Conservation (phyloP, 2,329 filamentous ascomycete species). For the Beauveria pseudobassiana region DNA sequence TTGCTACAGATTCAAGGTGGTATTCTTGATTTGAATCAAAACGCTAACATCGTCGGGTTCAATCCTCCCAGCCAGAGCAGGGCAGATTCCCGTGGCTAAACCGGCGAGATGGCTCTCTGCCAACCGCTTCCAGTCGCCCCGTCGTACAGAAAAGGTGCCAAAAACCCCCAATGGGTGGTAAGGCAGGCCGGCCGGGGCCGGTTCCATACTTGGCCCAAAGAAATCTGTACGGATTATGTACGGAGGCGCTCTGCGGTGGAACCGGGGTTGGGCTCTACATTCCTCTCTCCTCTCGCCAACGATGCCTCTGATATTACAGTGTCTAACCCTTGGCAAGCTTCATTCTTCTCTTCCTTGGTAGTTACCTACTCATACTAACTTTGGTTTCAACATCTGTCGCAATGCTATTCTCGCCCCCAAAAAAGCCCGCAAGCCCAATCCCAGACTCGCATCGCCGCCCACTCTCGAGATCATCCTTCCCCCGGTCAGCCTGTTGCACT, state of each 20-base stretch:
- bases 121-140: neutral
- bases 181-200: neutral
- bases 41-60: neutral
- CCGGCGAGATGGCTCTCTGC: neutral
- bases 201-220: neutral
- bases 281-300: neutral
- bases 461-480: neutral
- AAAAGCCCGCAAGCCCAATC: neutral
- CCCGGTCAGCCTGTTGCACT: neutral
- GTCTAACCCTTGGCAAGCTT: too few species aligned
- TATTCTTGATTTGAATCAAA: neutral
- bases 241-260: neutral
- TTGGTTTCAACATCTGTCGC: too few species aligned
- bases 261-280: neutral
- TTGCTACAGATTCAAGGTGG: neutral
- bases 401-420: neutral
- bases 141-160: neutral
- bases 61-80: neutral
- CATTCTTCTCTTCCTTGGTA: too few species aligned
- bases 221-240: neutral
- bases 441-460: neutral
- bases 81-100: too few species aligned
- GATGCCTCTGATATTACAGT: neutral
- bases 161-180: too few species aligned
- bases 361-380: too few species aligned